Evolutionary conservation across 129 eudicot genomes (phyloP).

Genomic region (Saussurea involucrata): DNA sequence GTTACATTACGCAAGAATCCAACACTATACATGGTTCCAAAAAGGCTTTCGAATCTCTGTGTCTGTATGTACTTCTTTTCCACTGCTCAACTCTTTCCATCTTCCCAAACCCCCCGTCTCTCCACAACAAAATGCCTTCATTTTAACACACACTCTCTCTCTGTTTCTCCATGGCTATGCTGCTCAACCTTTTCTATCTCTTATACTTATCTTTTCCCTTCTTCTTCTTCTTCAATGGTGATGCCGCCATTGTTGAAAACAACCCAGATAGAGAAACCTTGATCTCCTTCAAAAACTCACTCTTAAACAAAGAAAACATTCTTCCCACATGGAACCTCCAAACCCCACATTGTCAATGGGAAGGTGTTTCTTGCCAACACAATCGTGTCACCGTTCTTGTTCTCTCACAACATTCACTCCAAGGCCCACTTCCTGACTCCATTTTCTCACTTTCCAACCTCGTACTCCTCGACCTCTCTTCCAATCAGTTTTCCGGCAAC

Average conservation of each 20-base stretch:
- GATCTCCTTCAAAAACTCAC: slow-evolving; percentile 48
- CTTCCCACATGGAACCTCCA: slow-evolving; percentile 47
- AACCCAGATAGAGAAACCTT: slow-evolving; percentile 28
- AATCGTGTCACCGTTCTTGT: slow-evolving; percentile 40
- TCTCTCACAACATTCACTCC: slow-evolving; percentile 35
- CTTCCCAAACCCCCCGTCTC: too few relatives aligned
- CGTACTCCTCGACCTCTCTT: slow-evolving; percentile 45
- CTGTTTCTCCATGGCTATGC: neutral
- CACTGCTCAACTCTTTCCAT: too few relatives aligned
- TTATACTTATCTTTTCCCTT: neutral
- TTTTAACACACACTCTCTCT: neutral
- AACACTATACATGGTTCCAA: neutral
- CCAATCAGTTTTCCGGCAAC: slow-evolving; percentile 36
- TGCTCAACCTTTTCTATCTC: neutral
- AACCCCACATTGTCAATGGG: slow-evolving; percentile 51
- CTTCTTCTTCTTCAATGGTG: neutral
- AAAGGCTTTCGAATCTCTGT: slow-evolving; percentile 11
- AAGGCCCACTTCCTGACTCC: slow-evolving; percentile 34
- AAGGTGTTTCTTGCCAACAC: slow-evolving; percentile 45
- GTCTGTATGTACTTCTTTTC: neutral
- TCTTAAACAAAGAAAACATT: slow-evolving; percentile 28
- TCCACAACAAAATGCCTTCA: too few relatives aligned
- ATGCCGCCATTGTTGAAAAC: neutral
- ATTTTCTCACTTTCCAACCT: slow-evolving; percentile 42
- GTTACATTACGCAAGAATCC: too few relatives aligned